These are phyloP conservation scores for Casuarina cunninghamiana DNA, from an alignment of 306 rosid species.

Conservation along the genomic window DNA sequence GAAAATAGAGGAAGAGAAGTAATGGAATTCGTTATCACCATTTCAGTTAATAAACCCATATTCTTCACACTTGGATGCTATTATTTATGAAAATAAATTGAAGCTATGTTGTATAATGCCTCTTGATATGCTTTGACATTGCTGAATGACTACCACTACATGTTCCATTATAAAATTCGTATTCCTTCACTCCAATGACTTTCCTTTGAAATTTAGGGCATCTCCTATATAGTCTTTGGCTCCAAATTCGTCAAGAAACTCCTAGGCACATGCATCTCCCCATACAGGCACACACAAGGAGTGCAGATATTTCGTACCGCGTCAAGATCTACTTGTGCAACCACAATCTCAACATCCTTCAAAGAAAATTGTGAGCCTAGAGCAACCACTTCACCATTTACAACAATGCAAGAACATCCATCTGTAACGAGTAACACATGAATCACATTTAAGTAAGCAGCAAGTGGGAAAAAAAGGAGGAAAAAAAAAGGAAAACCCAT, in stretches of 20 bases:
- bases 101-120: neutral
- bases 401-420: conserved; percentile 86
- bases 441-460: neutral
- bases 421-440: conserved; percentile 45
- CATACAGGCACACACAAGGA: conserved; percentile 9
- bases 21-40: neutral
- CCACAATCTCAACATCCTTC: conserved; percentile 81
- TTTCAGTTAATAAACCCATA: neutral
- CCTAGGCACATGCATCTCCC: neutral
- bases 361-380: conserved; percentile 96
- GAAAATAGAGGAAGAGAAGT: neutral
- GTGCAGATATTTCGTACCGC: conserved; percentile 54
- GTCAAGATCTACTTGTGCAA: conserved; percentile 88
- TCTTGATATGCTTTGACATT: neutral
- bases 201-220: neutral
- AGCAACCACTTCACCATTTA: conserved; percentile 88
- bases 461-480: neutral
- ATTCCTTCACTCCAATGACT: neutral
- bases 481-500: neutral
- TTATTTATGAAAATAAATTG: no score
- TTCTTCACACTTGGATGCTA: neutral
- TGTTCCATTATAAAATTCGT: neutral
- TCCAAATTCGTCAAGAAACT: neutral
- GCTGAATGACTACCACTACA: neutral
- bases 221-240: neutral